A percentile compares a stretch with the other conserved stretches of the same genome.
phyloP scores from a whole-genome alignment of 2,329 filamentous ascomycete genomes.

The Mycogone perniciosa region DNA sequence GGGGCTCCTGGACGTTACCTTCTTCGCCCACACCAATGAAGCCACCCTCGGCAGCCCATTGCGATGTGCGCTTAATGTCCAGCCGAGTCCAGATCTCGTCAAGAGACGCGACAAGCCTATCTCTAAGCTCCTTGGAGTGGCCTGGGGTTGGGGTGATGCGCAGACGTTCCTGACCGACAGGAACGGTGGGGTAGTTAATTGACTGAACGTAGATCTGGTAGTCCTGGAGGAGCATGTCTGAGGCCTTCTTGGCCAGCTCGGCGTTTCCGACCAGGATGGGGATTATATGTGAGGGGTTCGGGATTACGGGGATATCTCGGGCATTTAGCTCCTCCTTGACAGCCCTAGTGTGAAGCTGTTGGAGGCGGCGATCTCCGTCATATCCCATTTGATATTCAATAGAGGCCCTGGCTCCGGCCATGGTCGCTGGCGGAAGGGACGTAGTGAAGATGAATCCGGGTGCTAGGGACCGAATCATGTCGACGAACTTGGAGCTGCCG shows the following conservation, averaged over 20 bases:
- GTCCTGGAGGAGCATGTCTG: conserved; percentile 82
- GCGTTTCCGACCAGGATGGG: conserved; percentile 92
- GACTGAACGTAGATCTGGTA: conserved; percentile 96
- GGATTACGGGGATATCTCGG: conserved; percentile 89
- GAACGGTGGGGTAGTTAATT: conserved; percentile 98
- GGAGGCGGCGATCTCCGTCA: conserved; percentile 78
- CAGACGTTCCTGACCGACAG: conserved; percentile 93
- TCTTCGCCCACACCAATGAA: conserved; percentile 89
- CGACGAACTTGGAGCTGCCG: conserved; percentile 77
- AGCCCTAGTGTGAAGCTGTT: conserved; percentile 92
- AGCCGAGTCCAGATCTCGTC: conserved; percentile 85
- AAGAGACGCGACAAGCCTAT: conserved; percentile 76
- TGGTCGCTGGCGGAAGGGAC: conserved; percentile 88
- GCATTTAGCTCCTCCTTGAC: conserved; percentile 78
- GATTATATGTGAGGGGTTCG: conserved; percentile 94
- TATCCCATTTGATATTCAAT: conserved; percentile 91
- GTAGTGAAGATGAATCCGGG: conserved; percentile 99
- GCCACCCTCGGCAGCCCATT: conserved; percentile 86
- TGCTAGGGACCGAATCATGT: conserved; percentile 88
- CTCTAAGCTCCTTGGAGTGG: conserved; percentile 76
- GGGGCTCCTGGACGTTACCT: conserved; percentile 56
- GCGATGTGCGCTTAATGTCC: conserved; percentile 83
- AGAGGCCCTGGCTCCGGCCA: conserved; percentile 86
- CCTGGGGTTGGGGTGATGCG: conserved; percentile 94
- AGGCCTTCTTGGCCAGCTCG: conserved; percentile 84